Evolutionary conservation across 148 eudicot species (phyloP).

Genomic region (Rhododendron griersonianum): DNA sequence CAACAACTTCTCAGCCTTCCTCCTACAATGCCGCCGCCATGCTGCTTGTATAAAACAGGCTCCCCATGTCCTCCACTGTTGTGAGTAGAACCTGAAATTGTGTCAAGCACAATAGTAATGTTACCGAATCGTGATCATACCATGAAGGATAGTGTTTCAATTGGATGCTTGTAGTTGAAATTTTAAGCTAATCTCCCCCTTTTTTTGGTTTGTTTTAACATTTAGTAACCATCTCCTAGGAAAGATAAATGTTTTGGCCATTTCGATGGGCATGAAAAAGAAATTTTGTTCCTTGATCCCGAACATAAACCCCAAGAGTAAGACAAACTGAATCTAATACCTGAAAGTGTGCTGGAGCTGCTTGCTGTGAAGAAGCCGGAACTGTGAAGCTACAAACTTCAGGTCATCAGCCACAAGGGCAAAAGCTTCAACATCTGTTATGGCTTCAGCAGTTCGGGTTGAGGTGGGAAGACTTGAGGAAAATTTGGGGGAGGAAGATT

Average conservation of each 20-base stretch:
- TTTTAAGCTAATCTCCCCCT: background rate
- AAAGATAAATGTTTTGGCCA: background rate
- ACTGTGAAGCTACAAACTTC: slow-evolving; percentile 64
- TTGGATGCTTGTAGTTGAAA: background rate
- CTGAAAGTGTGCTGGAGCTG: slow-evolving; percentile 61
- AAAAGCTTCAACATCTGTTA: slow-evolving; percentile 68
- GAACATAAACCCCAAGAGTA: no score
- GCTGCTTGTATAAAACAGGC: slow-evolving; percentile 71
- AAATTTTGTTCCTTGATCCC: background rate
- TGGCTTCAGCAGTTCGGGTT: slow-evolving; percentile 53
- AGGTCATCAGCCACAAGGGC: slow-evolving; percentile 58
- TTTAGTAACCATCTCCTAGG: background rate
- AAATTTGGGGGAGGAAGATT: slow-evolving; percentile 43
- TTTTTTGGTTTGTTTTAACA: background rate
- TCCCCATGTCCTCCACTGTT: slow-evolving; percentile 75
- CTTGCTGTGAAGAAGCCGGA: slow-evolving; percentile 65
- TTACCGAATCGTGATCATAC: background rate
- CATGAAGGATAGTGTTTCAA: background rate
- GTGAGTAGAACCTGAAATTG: slow-evolving; percentile 50
- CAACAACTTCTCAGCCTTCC: slow-evolving; percentile 42
- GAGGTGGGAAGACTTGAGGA: slow-evolving; percentile 60
- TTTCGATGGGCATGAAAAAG: background rate
- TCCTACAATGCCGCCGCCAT: slow-evolving; percentile 53
- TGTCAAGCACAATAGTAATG: background rate
- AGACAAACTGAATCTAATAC: slow-evolving; percentile 6